Percentiles rank a stretch among this genome's conserved stretches.
These are phyloP conservation scores for Lumnitzera littorea DNA, from an alignment of 345 rosid species.

Conservation along the genomic window DNA sequence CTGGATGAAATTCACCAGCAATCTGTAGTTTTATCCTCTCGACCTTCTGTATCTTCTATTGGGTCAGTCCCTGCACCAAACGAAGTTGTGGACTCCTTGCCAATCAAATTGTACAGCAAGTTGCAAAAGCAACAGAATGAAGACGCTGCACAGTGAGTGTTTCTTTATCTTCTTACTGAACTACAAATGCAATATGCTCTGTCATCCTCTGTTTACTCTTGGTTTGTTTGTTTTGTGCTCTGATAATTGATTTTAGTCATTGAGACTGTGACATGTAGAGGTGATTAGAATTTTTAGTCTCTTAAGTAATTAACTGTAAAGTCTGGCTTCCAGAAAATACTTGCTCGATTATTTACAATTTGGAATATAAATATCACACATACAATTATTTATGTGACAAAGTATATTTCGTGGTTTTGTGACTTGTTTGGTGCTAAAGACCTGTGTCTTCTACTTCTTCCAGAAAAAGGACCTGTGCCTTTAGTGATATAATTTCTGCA, in stretches of 20 bases:
- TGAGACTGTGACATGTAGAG: neutral
- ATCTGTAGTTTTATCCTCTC: constrained; percentile 87
- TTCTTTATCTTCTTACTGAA: neutral
- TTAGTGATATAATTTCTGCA: too few relatives aligned
- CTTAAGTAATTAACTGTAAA: too few relatives aligned
- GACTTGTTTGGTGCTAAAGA: too few relatives aligned
- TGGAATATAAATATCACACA: too few relatives aligned
- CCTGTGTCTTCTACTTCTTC: too few relatives aligned
- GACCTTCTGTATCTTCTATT: constrained; percentile 73
- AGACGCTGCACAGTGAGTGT: constrained; percentile 71
- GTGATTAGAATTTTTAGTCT: too few relatives aligned
- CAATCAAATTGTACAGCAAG: constrained; percentile 48
- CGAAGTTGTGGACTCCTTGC: constrained; percentile 82
- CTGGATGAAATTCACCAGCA: constrained; percentile 99
- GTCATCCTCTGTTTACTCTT: neutral
- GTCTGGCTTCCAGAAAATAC: too few relatives aligned
- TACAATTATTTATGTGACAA: too few relatives aligned
- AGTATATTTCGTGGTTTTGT: too few relatives aligned
- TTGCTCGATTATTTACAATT: too few relatives aligned
- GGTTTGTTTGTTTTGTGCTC: neutral
- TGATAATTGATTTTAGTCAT: neutral
- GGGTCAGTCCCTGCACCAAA: constrained; percentile 96
- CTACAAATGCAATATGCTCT: neutral
- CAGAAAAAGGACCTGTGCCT: too few relatives aligned
- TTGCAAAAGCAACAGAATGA: constrained; percentile 52